These are phyloP conservation scores for Amborella trichopoda DNA, from an alignment of 164 flowering plant species.

Conservation along the genomic window DNA sequence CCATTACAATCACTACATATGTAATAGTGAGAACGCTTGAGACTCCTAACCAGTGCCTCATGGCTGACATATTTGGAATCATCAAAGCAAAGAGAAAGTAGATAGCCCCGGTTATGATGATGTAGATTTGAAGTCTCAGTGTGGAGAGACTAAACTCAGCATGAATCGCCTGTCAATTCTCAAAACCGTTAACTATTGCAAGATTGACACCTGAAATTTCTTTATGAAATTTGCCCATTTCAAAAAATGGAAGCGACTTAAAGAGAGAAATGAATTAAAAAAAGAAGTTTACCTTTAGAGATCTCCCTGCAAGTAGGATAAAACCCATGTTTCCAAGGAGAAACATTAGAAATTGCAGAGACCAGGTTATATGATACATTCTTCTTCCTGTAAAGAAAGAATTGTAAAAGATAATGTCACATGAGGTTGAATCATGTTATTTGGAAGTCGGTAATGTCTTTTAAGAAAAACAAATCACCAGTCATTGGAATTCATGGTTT, in stretches of 20 bases:
- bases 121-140: constrained; percentile 36
- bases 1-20: constrained; percentile 21
- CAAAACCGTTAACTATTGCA: neutral
- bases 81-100: constrained; percentile 31
- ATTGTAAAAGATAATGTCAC: too few relatives aligned
- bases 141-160: constrained; percentile 23
- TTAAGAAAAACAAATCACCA: too few relatives aligned
- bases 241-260: neutral
- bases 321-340: constrained; percentile 48
- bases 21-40: constrained; percentile 24
- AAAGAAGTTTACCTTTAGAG: constrained; percentile 28
- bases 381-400: constrained; percentile 22
- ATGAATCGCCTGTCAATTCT: constrained; percentile 26
- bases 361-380: constrained; percentile 40
- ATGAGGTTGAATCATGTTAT: too few relatives aligned
- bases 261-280: neutral
- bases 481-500: too few relatives aligned
- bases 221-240: neutral
- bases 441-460: too few relatives aligned
- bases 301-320: constrained; percentile 45
- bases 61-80: constrained; percentile 44
- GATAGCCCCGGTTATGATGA: constrained; percentile 29
- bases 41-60: constrained; percentile 34
- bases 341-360: constrained; percentile 28
- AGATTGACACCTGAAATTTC: neutral